phyloP scores from a whole-genome alignment of 805 yeast genomes.

The Ogataea ramenticola region DNA sequence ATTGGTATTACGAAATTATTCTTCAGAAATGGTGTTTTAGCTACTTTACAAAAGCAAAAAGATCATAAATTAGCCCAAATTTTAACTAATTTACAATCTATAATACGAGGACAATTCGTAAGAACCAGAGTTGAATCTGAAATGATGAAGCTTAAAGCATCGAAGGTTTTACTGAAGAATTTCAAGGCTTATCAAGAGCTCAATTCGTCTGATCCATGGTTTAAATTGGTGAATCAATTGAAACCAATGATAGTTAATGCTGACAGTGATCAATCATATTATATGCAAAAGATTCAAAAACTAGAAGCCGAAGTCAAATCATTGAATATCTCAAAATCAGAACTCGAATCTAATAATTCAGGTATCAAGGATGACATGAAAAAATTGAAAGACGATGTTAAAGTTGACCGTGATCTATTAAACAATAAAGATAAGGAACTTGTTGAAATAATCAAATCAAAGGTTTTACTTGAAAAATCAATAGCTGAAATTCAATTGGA shows the following conservation, averaged over 20 bases:
- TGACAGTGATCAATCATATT: conserved; percentile 31
- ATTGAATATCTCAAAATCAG: conserved; percentile 31
- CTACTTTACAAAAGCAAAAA: conserved; percentile 69
- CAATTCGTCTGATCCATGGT: conserved; percentile 62
- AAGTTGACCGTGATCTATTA: conserved; percentile 34
- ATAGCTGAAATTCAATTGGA: conserved; percentile 9
- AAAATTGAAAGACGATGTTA: conserved; percentile 19
- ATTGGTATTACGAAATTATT: conserved; percentile 69
- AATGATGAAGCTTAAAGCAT: conserved; percentile 60
- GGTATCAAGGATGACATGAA: conserved; percentile 21
- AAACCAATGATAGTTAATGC: conserved; percentile 58
- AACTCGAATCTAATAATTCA: conserved; percentile 20
- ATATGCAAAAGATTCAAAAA: conserved; percentile 49
- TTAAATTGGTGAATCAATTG: conserved; percentile 56
- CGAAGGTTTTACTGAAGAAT: conserved; percentile 58
- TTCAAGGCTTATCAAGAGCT: conserved; percentile 45
- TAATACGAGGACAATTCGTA: conserved; percentile 54
- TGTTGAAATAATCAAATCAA: conserved; percentile 21
- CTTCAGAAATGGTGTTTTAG: conserved; percentile 71
- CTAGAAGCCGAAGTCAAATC: conserved; percentile 48
- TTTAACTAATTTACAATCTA: conserved; percentile 55
- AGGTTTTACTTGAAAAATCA: conserved; percentile 19
- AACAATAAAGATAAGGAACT: conserved; percentile 42
- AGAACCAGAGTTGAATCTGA: conserved; percentile 41
- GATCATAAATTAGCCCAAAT: conserved; percentile 54